A percentile compares a stretch with the other conserved stretches of the same genome.
These are phyloP conservation scores for Bremia lactucae DNA, from an alignment of 352 stramenopile species.

Conservation along the genomic window DNA sequence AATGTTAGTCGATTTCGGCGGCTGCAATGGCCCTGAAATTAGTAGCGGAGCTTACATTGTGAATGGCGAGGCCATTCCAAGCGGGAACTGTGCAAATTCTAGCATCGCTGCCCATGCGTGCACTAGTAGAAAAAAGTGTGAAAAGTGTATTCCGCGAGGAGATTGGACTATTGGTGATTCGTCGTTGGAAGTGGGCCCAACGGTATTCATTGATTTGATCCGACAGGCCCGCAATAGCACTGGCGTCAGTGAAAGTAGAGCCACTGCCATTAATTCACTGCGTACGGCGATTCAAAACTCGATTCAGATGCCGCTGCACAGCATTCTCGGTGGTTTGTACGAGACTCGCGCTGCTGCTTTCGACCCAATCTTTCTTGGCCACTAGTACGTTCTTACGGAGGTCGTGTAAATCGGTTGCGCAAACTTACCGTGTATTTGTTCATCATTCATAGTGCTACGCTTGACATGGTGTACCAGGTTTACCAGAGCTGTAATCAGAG, in stretches of 20 bases:
- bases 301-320: slow-evolving; percentile 34
- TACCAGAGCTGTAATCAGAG: slow-evolving; percentile 46
- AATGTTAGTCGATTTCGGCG: slow-evolving; percentile 46
- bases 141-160: slow-evolving; percentile 50
- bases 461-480: slow-evolving; percentile 55
- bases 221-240: slow-evolving; percentile 25
- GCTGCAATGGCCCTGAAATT: slow-evolving; percentile 31
- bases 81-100: slow-evolving; percentile 46
- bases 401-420: neutral
- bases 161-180: slow-evolving; percentile 54
- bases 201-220: slow-evolving; percentile 48
- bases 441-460: slow-evolving; percentile 20
- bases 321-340: slow-evolving; percentile 28
- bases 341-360: slow-evolving; percentile 32
- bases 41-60: slow-evolving; percentile 17
- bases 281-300: slow-evolving; percentile 25
- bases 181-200: slow-evolving; percentile 55
- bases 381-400: slow-evolving; percentile 26
- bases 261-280: slow-evolving; percentile 21
- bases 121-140: slow-evolving; percentile 28
- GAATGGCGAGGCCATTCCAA: slow-evolving; percentile 15
- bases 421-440: slow-evolving; percentile 1
- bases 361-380: slow-evolving; percentile 36
- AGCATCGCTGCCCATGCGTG: slow-evolving; percentile 38
- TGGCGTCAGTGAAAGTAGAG: slow-evolving; percentile 16